phyloP scores from a whole-genome alignment of 176 grass and related monocot genomes.

The Carex myosuroides region DNA sequence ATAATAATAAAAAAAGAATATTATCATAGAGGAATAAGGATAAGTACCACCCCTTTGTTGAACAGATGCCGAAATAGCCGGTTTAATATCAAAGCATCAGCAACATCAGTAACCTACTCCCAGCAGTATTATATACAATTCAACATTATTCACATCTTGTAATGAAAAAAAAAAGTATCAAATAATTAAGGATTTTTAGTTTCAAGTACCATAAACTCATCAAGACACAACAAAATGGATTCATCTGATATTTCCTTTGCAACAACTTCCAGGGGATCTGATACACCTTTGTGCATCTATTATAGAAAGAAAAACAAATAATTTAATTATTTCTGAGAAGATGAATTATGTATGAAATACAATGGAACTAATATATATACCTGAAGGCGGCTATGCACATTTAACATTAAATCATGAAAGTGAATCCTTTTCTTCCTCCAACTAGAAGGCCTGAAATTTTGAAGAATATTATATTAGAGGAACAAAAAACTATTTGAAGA shows the following conservation, averaged over 20 bases:
- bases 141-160: background rate
- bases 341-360: background rate
- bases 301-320: background rate
- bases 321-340: constrained; percentile 1
- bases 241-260: constrained; percentile 90
- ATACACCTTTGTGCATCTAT: constrained; percentile 88
- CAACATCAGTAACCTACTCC: constrained; percentile 83
- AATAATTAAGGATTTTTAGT: background rate
- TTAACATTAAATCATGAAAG: constrained; percentile 97
- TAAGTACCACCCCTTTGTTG: constrained; percentile 69
- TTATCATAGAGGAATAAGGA: constrained; percentile 25
- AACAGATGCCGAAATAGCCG: constrained; percentile 79
- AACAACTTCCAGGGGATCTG: constrained; percentile 85
- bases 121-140: background rate
- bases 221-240: constrained; percentile 79
- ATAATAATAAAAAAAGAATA: constrained; percentile 15
- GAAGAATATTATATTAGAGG: constrained; percentile 9
- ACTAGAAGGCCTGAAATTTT: constrained; percentile 53
- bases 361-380: constrained; percentile 16
- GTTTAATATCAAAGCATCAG: constrained; percentile 87
- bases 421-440: constrained; percentile 94
- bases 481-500: background rate
- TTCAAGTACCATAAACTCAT: constrained; percentile 80
- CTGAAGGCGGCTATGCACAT: constrained; percentile 83
- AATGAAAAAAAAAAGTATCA: background rate